A percentile compares a stretch with the other conserved stretches of the same genome.
These are phyloP conservation scores for Ambrosia trifida DNA, from an alignment of 129 eudicot genomes.

Conservation along the genomic window DNA sequence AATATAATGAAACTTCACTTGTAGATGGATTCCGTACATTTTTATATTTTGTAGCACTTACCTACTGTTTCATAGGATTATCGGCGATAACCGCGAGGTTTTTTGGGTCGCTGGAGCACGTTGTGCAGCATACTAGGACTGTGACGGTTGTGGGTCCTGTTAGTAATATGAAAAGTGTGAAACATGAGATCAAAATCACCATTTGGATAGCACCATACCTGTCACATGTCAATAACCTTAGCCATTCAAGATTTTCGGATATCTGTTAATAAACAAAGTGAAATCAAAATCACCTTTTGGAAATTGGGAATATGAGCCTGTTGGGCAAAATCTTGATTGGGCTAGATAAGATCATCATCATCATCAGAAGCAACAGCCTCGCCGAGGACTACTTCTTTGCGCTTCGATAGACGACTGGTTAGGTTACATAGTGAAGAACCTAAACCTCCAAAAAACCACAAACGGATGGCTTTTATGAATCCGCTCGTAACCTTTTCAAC, in stretches of 20 bases:
- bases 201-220: too few relatives aligned
- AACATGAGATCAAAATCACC: conserved; percentile 30
- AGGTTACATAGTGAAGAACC: neutral
- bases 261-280: too few relatives aligned
- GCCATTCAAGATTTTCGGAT: too few relatives aligned
- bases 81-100: conserved; percentile 85
- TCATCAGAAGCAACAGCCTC: conserved; percentile 77
- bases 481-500: too few relatives aligned
- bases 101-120: conserved; percentile 83
- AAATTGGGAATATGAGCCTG: conserved; percentile 66
- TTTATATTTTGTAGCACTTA: conserved; percentile 61
- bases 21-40: conserved; percentile 57
- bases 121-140: conserved; percentile 69
- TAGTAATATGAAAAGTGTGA: conserved; percentile 44
- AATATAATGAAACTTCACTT: conserved; percentile 44
- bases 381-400: conserved; percentile 65
- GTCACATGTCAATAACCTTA: too few relatives aligned
- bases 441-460: neutral
- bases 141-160: conserved; percentile 56
- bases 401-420: conserved; percentile 24
- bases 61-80: conserved; percentile 86
- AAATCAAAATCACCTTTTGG: conserved; percentile 42
- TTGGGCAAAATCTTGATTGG: conserved; percentile 50
- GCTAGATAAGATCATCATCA: conserved; percentile 55
- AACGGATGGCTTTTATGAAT: conserved; percentile 2